Evolutionary conservation across 371 early-diverging fungal species (phyloP), one percentile per base, ranked within the genome.

Genomic region (Catenaria anguillulae): DNA sequence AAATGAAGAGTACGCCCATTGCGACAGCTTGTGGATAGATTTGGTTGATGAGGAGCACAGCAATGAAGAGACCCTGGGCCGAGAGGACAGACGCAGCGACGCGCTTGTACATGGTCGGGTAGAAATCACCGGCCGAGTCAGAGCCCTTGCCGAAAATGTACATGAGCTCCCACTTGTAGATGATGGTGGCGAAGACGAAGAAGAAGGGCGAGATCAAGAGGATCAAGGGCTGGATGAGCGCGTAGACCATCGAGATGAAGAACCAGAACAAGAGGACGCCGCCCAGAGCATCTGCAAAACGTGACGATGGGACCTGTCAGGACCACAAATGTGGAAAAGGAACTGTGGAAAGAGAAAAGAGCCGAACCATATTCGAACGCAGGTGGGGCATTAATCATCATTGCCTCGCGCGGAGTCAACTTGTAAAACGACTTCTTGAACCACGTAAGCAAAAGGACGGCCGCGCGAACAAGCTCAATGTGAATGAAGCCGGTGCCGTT

Each of bases 101-200:
- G 24, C 58, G 58, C 24, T 29, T 24, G 29, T 10, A 58, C 2
- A 58, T 2, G 8, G 58, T 58, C 15, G 58, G 58, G 31, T 5
- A 58, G 15, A 8, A 42, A 36, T 36, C 43, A 3, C 36, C 58
- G 15, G 13, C 36, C 26, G 35, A 19, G 36, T 58, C 58, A 17
- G 42, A 40, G 8, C 43, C 43, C 17, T 15, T 8, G 24, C 26
- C 33, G 36, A 40, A 58, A 15, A 58, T 36, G 34, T n/a, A 58
- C n/a, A 58, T 6, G 33, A 58, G 6, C 37, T 58, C 26, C 24
- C 26, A 58, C 43, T 58, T 58, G 58, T 58, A 58, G 6, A 58
- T 42, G 26, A 58, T 6, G 4, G 8, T 17, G 8, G 36, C 10
- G 15, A 35, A 36, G 19, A 17, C 33, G 17, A 36, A 58, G 31